Conservation (phyloP, 306 rosid genomes). For the Cucumis sativus region DNA sequence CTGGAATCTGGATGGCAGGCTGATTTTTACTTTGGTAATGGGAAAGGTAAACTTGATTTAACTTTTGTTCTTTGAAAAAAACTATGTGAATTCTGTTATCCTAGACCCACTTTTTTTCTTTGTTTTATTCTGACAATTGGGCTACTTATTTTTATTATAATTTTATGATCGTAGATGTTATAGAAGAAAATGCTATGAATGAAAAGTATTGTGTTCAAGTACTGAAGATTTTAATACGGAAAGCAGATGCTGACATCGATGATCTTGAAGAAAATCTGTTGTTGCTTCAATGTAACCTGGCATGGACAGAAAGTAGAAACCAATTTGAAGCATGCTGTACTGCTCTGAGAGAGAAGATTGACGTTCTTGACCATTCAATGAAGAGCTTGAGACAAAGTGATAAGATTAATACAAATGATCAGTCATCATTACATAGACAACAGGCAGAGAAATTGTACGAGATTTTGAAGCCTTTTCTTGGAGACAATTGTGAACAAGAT, state of each 20-base stretch:
- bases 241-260: conserved; percentile 46
- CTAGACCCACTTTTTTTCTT: not conserved
- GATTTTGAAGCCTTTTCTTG: conserved; percentile 32
- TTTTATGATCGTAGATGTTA: conserved; percentile 31
- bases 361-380: conserved; percentile 23
- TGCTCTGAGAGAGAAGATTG: conserved; percentile 41
- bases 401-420: conserved; percentile 18
- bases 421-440: conserved; percentile 17
- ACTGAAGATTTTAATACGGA: conserved; percentile 33
- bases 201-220: conserved; percentile 44
- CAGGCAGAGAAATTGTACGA: conserved; percentile 43
- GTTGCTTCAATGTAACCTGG: conserved; percentile 45
- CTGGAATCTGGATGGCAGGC: conserved; percentile 29
- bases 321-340: conserved; percentile 35
- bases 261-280: conserved; percentile 45
- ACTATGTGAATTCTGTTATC: not conserved
- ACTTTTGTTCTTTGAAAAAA: not conserved
- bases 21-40: conserved; percentile 36
- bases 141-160: not conserved
- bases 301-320: conserved; percentile 25
- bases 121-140: not conserved
- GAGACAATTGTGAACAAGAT: conserved; percentile 20
- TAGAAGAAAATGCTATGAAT: conserved; percentile 54
- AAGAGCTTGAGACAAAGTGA: conserved; percentile 27
- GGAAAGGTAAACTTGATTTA: conserved; percentile 27